phyloP scores from a whole-genome alignment of 2,329 filamentous ascomycete species.

The Gremmenia infestans region DNA sequence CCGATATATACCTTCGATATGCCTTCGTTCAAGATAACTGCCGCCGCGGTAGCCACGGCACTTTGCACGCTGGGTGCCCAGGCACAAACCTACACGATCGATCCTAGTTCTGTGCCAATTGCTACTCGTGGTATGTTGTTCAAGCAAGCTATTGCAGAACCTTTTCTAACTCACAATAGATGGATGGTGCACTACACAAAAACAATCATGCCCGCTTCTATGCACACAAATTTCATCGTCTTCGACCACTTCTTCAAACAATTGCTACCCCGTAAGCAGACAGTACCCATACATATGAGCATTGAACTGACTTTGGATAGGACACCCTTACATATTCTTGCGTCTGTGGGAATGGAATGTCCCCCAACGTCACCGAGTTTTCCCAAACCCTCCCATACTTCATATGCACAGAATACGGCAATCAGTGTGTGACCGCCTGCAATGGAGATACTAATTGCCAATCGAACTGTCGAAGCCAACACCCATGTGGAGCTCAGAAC shows the following conservation, averaged over 20 bases:
- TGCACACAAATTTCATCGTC: slow-evolving; percentile 55
- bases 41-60: slow-evolving; percentile 44
- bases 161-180: slow-evolving; percentile 36
- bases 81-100: slow-evolving; percentile 54
- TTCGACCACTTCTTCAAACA: slow-evolving; percentile 51
- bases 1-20: slow-evolving; percentile 34
- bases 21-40: slow-evolving; percentile 45
- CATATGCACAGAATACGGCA: slow-evolving; percentile 66
- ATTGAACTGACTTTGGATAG: slow-evolving; percentile 32
- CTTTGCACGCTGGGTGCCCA: slow-evolving; percentile 37
- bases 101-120: slow-evolving; percentile 55
- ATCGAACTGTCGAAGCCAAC: slow-evolving; percentile 55
- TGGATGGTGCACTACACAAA: slow-evolving; percentile 62
- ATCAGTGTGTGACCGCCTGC: slow-evolving; percentile 60
- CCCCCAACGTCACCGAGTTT: slow-evolving; percentile 72
- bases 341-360: slow-evolving; percentile 60
- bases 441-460: slow-evolving; percentile 52
- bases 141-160: not conserved
- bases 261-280: slow-evolving; percentile 58
- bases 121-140: slow-evolving; percentile 33
- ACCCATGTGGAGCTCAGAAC: slow-evolving; percentile 68
- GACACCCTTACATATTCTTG: slow-evolving; percentile 63
- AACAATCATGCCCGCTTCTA: slow-evolving; percentile 63
- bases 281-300: not conserved
- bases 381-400: slow-evolving; percentile 74